Evolutionary conservation across 2,329 filamentous ascomycete species (phyloP), one percentile per base, ranked within the genome.

Genomic region (Diaporthe nobilis): DNA sequence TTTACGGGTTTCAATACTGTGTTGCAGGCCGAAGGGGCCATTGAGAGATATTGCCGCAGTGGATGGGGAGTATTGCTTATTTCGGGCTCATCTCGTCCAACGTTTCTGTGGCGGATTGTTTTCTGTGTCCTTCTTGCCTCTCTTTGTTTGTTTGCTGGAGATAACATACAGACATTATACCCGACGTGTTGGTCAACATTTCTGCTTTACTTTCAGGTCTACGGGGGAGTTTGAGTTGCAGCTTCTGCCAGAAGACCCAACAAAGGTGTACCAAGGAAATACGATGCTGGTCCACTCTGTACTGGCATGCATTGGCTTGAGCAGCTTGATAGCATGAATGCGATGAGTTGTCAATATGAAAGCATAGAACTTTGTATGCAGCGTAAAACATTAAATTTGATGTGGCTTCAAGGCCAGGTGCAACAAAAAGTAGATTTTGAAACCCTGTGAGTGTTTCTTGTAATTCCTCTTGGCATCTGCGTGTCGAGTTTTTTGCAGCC

Each of bases 81-180:
- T 15, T 49, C 17, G 37, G 68, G 28, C 51, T 28, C 25, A 42
- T 58, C 37, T n/a, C n/a, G 63, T 20, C 10, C 42, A 51, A 44
- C 20, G 39, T 57, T 73, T 65, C 20, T 57, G 47, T 47, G 34
- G 61, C 44, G 42, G 31, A 9, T 13, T 31, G 28, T 17, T 58
- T n/a, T 51, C 17, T 57, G 15, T 28, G 28, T 25, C 72, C 44
- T 68, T 42, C 44, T 71, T 60, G 63, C n/a, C 53, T 28, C 42
- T 37, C 31, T 47, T n/a, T 74, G 37, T 68, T 73, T 72, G 70
- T 68, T 73, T 72, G 70, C 74, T 67, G 74, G 57, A 55, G 72
- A 67, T 49, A 68, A 75, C 70, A 67, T 53, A 68, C 70, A 75
- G 60, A 67, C 60, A 75, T 73, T 75, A 75, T 75, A 75, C 74